Evolutionary conservation across 208 protist genomes (phyloP).

Genomic region (Crithidia sp.): DNA sequence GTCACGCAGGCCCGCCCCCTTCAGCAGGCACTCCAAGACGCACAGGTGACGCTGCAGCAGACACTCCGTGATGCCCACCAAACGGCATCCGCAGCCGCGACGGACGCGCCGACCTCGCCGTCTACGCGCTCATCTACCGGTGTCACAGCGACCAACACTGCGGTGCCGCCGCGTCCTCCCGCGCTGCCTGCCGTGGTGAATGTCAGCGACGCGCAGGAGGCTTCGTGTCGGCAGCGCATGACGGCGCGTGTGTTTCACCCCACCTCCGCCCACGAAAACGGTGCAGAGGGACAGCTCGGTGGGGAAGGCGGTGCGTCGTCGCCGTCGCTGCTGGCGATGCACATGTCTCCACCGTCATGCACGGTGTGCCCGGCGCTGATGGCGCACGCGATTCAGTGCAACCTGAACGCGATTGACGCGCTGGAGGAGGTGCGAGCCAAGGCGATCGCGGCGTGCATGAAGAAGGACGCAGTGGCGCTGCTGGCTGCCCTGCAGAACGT

Average conservation of each 20-base stretch:
- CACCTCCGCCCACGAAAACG: not conserved
- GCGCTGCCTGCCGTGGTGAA: not conserved
- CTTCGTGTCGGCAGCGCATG: constrained; percentile 20
- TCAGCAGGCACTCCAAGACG: constrained; percentile 2
- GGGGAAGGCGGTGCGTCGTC: not conserved
- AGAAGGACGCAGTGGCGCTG: constrained; percentile 46
- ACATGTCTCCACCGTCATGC: constrained; percentile 22
- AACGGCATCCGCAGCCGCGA: not conserved
- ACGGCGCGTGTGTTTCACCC: not conserved
- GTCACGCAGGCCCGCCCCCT: not conserved
- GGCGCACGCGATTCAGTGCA: constrained; percentile 46
- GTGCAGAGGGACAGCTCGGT: no score
- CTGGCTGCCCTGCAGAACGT: constrained; percentile 49
- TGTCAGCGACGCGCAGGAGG: constrained; percentile 16
- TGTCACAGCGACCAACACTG: not conserved
- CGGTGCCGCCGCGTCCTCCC: not conserved
- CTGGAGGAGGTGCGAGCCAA: constrained; percentile 40
- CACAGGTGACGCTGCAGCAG: constrained; percentile 2
- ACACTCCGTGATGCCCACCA: not conserved
- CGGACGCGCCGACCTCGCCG: not conserved
- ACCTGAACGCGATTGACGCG: constrained; percentile 43
- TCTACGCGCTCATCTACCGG: constrained; percentile 7
- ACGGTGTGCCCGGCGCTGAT: constrained; percentile 46
- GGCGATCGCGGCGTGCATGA: constrained; percentile 64
- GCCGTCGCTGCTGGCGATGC: no score